A percentile compares a stretch with the other conserved stretches of the same genome.
Conservation (phyloP, 2,329 filamentous ascomycete species). For the Xylaria multiplex region DNA sequence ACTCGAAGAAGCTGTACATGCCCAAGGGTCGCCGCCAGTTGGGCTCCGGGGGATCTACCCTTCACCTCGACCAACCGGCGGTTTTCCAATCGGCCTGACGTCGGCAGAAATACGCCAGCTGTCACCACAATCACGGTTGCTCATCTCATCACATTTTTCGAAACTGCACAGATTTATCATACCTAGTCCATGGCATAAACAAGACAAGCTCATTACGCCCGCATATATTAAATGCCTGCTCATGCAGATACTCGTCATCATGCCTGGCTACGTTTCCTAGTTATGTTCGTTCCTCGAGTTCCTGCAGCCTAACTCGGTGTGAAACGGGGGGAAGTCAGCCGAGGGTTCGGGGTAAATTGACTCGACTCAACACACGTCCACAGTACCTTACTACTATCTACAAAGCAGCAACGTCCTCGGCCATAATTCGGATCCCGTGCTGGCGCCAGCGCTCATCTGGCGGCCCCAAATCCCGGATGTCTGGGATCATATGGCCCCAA, state of each 20-base stretch:
- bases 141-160: neutral
- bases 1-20: conserved; percentile 3
- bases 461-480: neutral
- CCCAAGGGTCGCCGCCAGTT: neutral
- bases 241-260: neutral
- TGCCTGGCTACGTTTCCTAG: neutral
- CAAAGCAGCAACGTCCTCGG: neutral
- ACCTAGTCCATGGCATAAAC: neutral
- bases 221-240: neutral
- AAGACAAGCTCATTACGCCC: neutral
- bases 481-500: conserved; percentile 4
- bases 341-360: conserved; percentile 1
- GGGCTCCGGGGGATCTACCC: conserved; percentile 21
- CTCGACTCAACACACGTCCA: neutral
- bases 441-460: conserved; percentile 20
- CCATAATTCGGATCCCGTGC: conserved; percentile 14
- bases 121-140: neutral
- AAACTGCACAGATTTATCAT: neutral
- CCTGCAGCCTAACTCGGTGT: neutral
- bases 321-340: neutral
- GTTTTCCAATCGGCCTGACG: conserved; percentile 19
- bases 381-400: neutral
- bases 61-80: conserved; percentile 5
- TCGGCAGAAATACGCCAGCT: conserved; percentile 3
- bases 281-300: neutral